phyloP scores from a whole-genome alignment of 2,329 filamentous ascomycete species.

The Aspergillus arachidicola region DNA sequence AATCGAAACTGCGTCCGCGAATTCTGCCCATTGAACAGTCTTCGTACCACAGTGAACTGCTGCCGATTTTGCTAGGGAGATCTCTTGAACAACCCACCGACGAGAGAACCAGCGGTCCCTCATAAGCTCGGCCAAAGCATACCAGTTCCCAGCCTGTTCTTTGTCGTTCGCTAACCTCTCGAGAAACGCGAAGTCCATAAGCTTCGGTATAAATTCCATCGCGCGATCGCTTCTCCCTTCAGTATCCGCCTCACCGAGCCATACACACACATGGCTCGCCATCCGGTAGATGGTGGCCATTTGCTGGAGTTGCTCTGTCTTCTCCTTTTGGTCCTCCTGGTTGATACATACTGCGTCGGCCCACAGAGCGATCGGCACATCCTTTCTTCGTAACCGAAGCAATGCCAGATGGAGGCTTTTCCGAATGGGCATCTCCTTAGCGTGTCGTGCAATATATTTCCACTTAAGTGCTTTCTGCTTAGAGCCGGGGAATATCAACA shows the following conservation, averaged over 20 bases:
- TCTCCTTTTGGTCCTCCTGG: neutral
- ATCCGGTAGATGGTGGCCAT: neutral
- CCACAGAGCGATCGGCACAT: neutral
- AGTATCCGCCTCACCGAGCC: neutral
- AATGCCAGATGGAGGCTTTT: neutral
- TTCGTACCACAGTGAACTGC: neutral
- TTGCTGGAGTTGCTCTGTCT: neutral
- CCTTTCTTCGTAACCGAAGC: neutral
- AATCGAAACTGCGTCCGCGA: neutral
- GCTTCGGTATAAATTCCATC: neutral
- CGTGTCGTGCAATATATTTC: neutral
- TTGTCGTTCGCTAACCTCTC: neutral
- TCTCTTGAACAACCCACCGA: neutral
- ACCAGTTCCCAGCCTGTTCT: neutral
- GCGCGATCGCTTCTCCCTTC: neutral
- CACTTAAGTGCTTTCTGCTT: neutral
- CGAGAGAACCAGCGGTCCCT: neutral
- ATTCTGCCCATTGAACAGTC: neutral
- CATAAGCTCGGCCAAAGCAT: neutral
- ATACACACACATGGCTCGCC: neutral
- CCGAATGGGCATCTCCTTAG: neutral
- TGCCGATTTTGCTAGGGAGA: neutral
- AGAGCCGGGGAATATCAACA: neutral
- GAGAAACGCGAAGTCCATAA: neutral
- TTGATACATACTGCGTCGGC: neutral